Conservation (phyloP, 352 stramenopile species). For the Phytophthora pini region DNA sequence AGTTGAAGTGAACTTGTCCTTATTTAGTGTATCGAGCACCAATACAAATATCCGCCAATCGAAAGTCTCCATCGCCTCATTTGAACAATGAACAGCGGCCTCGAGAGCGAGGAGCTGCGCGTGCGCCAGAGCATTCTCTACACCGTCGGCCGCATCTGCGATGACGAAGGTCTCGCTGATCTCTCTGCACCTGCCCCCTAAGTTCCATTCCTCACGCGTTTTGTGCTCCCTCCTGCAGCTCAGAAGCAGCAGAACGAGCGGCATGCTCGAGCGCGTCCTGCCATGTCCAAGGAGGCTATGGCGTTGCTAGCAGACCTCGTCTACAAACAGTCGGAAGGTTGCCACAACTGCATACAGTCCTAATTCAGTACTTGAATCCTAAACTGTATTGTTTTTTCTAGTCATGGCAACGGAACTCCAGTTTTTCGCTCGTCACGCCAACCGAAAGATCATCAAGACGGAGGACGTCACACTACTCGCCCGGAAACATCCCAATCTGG, state of each 20-base stretch:
- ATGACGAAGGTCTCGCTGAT: constrained; percentile 50
- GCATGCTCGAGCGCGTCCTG: constrained; percentile 43
- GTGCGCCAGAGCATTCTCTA: constrained; percentile 83
- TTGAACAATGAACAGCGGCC: constrained; percentile 11
- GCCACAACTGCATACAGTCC: background rate
- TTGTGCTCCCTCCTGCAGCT: constrained; percentile 22
- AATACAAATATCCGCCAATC: constrained; percentile 2
- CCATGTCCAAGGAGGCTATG: constrained; percentile 70
- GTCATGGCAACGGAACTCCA: constrained; percentile 80
- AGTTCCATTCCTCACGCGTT: background rate
- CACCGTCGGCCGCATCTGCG: constrained; percentile 73
- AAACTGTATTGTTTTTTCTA: constrained; percentile 18
- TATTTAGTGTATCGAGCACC: background rate
- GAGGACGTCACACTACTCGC: constrained; percentile 75
- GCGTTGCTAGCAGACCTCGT: constrained; percentile 69
- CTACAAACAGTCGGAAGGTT: constrained; percentile 72
- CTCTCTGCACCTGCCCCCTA: background rate
- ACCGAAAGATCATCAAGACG: constrained; percentile 75
- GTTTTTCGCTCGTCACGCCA: constrained; percentile 76
- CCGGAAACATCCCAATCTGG: constrained; percentile 66
- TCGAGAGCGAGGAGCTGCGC: constrained; percentile 56
- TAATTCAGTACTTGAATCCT: background rate
- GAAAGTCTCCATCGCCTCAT: background rate
- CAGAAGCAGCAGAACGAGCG: constrained; percentile 64
- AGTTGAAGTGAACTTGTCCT: constrained; percentile 5